Evolutionary conservation across 192 early-diverging fungal genomes (phyloP).

Genomic region (Backusella sp.): DNA sequence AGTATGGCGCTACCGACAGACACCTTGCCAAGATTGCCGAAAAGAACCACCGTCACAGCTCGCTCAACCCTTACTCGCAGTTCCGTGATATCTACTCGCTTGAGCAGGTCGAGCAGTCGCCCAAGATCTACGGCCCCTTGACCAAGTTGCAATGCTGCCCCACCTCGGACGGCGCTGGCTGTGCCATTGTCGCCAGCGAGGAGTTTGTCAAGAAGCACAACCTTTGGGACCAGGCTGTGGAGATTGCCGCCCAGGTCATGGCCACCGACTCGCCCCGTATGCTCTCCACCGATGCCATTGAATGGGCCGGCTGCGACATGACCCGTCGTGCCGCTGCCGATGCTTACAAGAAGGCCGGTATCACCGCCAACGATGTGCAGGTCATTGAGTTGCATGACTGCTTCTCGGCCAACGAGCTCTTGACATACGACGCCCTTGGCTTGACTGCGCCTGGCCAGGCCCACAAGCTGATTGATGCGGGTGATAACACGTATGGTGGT

Average conservation of each 20-base stretch:
- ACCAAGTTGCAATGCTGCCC: conserved; percentile 77
- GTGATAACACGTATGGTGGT: conserved; percentile 59
- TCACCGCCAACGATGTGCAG: conserved; percentile 58
- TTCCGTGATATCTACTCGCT: conserved; percentile 61
- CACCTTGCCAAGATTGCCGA: conserved; percentile 69
- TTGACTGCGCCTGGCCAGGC: conserved; percentile 66
- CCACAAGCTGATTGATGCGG: conserved; percentile 52
- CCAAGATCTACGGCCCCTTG: conserved; percentile 66
- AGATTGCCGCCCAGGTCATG: conserved; percentile 66
- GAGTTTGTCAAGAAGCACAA: conserved; percentile 61
- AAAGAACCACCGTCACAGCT: conserved; percentile 71
- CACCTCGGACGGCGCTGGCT: conserved; percentile 70
- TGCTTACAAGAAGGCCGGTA: conserved; percentile 55
- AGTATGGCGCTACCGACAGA: conserved; percentile 55
- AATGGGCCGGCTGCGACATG: conserved; percentile 69
- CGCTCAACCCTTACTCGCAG: conserved; percentile 71
- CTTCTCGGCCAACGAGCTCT: conserved; percentile 72
- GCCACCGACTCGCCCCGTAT: conserved; percentile 69
- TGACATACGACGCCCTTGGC: conserved; percentile 74
- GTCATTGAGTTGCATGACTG: conserved; percentile 79
- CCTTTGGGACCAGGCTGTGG: conserved; percentile 62
- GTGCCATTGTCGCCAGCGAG: conserved; percentile 65
- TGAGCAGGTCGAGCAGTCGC: conserved; percentile 61
- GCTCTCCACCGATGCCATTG: conserved; percentile 50
- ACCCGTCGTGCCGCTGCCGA: conserved; percentile 60